These are phyloP conservation scores for Suhomyces atakaporum DNA, from an alignment of 1,139 yeast genomes.

Conservation along the genomic window DNA sequence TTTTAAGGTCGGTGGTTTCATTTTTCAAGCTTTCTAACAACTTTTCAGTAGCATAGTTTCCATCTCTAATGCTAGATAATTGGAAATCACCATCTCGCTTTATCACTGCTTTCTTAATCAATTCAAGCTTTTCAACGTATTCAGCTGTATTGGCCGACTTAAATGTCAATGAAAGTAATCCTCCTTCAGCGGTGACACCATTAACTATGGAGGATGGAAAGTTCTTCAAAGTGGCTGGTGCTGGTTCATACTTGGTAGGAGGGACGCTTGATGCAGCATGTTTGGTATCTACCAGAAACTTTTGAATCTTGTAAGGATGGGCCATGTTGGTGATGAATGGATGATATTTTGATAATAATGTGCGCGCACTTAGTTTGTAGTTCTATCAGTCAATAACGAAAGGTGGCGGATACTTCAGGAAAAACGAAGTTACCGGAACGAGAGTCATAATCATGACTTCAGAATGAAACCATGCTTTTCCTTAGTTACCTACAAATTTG, in stretches of 20 bases:
- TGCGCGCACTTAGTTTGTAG: background rate
- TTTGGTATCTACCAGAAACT: slow-evolving; percentile 10
- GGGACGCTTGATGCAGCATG: slow-evolving; percentile 14
- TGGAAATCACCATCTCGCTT: slow-evolving; percentile 6
- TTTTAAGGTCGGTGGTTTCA: slow-evolving; percentile 20
- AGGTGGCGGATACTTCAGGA: no score
- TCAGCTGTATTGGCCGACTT: slow-evolving; percentile 43
- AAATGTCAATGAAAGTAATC: slow-evolving; percentile 46
- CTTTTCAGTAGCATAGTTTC: slow-evolving; percentile 20
- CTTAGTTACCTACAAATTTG: no score
- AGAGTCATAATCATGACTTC: no score
- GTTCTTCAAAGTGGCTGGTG: slow-evolving; percentile 36
- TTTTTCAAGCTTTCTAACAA: slow-evolving; percentile 20
- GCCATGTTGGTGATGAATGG: slow-evolving; percentile 3
- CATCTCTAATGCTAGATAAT: slow-evolving; percentile 22
- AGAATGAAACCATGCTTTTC: no score
- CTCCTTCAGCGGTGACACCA: slow-evolving; percentile 48
- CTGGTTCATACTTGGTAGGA: slow-evolving; percentile 34
- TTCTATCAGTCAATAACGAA: no score
- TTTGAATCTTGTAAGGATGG: slow-evolving; percentile 11
- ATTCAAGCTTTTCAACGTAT: slow-evolving; percentile 40
- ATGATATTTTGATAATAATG: background rate
- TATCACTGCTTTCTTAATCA: slow-evolving; percentile 23
- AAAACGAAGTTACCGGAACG: no score
- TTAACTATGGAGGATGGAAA: slow-evolving; percentile 45